Evolutionary conservation across 2,329 filamentous ascomycete species (phyloP).

Genomic region (Verticillium alfalfae): DNA sequence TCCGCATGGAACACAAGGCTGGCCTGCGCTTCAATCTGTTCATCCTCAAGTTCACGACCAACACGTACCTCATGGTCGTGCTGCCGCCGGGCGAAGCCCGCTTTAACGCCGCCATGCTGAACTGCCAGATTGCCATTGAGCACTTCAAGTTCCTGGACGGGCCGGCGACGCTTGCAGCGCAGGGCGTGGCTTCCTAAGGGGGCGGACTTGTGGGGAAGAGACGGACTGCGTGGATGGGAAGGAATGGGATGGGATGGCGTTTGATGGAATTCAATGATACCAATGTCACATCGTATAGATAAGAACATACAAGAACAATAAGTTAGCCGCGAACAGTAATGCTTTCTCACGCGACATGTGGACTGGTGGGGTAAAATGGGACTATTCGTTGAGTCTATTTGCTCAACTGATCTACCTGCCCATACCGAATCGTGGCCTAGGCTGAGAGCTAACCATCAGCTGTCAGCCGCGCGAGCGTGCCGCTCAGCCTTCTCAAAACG

Average conservation of each 20-base stretch:
- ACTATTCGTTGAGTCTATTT: not conserved
- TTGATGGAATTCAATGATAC: conserved; percentile 7
- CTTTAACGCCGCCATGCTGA: conserved; percentile 86
- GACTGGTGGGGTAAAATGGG: no score
- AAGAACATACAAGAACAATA: not conserved
- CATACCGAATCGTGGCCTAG: not conserved
- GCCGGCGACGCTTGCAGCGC: conserved; percentile 18
- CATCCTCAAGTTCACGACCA: conserved; percentile 91
- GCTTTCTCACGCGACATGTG: no score
- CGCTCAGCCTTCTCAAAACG: not conserved
- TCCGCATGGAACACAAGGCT: conserved; percentile 75
- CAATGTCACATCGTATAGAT: conserved; percentile 6
- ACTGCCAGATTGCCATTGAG: conserved; percentile 79
- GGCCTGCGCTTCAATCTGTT: conserved; percentile 81
- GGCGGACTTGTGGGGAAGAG: not conserved
- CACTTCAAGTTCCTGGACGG: conserved; percentile 69
- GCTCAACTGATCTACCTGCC: not conserved
- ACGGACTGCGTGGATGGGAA: not conserved
- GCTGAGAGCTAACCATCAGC: not conserved
- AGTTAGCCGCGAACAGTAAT: no score
- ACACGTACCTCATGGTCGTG: conserved; percentile 92
- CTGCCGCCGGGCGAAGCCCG: conserved; percentile 86
- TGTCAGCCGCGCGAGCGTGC: not conserved
- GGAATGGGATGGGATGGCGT: not conserved
- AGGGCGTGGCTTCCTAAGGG: not conserved